A percentile compares a stretch with the other conserved stretches of the same genome.
Evolutionary conservation across 2,329 filamentous ascomycete genomes (phyloP).

Genomic region (Colletotrichum cereale): DNA sequence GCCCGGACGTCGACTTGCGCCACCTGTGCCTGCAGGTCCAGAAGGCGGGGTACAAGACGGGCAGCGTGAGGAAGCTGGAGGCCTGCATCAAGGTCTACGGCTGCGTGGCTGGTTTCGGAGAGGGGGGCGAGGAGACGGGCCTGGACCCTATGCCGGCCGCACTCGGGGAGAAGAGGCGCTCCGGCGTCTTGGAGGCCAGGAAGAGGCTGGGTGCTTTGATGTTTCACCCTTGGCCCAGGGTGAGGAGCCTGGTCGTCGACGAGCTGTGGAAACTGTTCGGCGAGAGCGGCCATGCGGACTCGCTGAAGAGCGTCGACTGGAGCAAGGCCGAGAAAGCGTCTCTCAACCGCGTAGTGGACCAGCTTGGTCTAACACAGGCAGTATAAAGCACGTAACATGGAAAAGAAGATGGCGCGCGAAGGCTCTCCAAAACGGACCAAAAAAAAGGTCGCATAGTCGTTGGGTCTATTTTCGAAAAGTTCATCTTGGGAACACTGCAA

Average conservation of each 20-base stretch:
- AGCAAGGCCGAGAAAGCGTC: constrained; percentile 62
- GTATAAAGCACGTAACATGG: not conserved
- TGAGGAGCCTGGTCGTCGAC: constrained; percentile 71
- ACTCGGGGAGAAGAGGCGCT: constrained; percentile 51
- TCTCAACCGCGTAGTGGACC: constrained; percentile 57
- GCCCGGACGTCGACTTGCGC: constrained; percentile 58
- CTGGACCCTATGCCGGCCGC: constrained; percentile 33
- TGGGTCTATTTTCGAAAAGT: not conserved
- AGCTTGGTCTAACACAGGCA: constrained; percentile 54
- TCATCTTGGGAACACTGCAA: not conserved
- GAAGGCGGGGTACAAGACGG: constrained; percentile 84
- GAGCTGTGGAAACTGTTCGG: constrained; percentile 66
- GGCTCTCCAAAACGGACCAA: not conserved
- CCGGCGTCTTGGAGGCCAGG: constrained; percentile 65
- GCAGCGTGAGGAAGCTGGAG: constrained; percentile 84
- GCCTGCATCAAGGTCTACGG: constrained; percentile 86
- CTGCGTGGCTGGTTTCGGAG: constrained; percentile 66
- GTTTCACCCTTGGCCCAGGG: constrained; percentile 84
- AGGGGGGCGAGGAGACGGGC: constrained; percentile 34
- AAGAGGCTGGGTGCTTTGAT: constrained; percentile 80
- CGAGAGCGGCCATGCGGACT: constrained; percentile 45
- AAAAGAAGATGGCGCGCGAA: not conserved
- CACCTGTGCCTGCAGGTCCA: constrained; percentile 78
- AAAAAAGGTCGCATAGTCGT: not conserved
- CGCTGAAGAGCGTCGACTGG: constrained; percentile 69